Conservation (phyloP, 345 rosid species). For the Populus ilicifolia region DNA sequence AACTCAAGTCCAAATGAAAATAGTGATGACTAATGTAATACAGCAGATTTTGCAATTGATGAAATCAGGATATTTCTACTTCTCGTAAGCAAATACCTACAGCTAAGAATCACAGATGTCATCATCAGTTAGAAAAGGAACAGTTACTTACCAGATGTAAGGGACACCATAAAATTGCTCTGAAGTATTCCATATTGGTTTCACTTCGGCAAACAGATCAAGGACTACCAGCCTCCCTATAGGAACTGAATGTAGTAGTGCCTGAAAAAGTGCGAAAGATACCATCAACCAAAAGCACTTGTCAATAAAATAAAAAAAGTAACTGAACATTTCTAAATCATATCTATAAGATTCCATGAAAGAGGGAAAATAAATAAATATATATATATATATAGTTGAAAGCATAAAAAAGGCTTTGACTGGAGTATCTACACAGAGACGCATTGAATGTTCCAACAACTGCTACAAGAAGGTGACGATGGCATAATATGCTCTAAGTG, state of each 20-base stretch:
- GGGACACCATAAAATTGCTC: slow-evolving; percentile 75
- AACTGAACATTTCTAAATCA: not conserved
- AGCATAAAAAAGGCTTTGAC: too few relatives aligned
- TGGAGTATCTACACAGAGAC: too few relatives aligned
- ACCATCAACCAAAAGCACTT: not conserved
- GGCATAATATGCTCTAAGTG: too few relatives aligned
- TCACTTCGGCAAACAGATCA: slow-evolving; percentile 71
- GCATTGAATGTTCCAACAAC: too few relatives aligned
- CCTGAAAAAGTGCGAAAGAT: slow-evolving; percentile 35
- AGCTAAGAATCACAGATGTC: not conserved
- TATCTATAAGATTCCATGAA: not conserved
- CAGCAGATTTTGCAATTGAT: too few relatives aligned
- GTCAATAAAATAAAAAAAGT: not conserved
- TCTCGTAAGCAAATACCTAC: too few relatives aligned
- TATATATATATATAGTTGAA: too few relatives aligned
- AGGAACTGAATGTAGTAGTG: slow-evolving; percentile 70
- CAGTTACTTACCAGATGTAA: slow-evolving; percentile 58
- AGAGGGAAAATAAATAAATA: too few relatives aligned
- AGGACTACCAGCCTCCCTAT: slow-evolving; percentile 64
- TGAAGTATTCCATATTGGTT: slow-evolving; percentile 61
- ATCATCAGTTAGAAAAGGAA: not conserved
- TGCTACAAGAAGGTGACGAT: too few relatives aligned
- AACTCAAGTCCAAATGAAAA: not conserved
- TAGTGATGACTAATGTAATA: too few relatives aligned
- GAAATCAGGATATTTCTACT: too few relatives aligned